Conservation (phyloP, 768 basidiomycete species). For the Symmetrospora coprosmae region DNA sequence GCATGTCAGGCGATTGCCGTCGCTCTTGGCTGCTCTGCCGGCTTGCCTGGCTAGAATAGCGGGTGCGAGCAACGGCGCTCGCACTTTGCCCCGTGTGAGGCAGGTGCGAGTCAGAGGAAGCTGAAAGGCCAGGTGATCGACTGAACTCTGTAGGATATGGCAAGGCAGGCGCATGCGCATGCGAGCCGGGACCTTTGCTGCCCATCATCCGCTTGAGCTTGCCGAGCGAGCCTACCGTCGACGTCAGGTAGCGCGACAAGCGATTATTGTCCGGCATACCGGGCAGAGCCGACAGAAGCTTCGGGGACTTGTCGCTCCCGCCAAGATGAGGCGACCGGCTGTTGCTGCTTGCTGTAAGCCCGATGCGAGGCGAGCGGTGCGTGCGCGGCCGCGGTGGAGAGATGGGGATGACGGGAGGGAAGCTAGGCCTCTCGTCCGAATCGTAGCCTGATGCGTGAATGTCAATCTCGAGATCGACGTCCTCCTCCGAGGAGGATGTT, state of each 20-base stretch:
- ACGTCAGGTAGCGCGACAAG: conserved; percentile 60
- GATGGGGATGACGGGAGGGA: conserved; percentile 15
- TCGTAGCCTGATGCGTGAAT: conserved; percentile 9
- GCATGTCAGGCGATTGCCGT: no score
- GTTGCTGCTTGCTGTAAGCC: background rate
- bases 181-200: no score
- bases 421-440: conserved; percentile 8
- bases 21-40: no score
- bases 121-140: no score
- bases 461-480: conserved; percentile 30
- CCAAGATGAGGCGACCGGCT: background rate
- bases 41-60: no score
- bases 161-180: no score
- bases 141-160: no score
- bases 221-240: conserved; percentile 67
- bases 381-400: background rate
- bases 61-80: no score
- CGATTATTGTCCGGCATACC: conserved; percentile 37
- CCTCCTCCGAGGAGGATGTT: conserved; percentile 26
- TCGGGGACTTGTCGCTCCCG: background rate
- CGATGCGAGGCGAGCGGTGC: background rate
- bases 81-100: no score
- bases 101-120: no score
- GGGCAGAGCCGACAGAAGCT: background rate
- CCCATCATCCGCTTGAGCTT: conserved; percentile 62